A percentile compares a stretch with the other conserved stretches of the same genome.
These are phyloP conservation scores for Penicillium freii DNA, from an alignment of 2,329 filamentous ascomycete genomes.

Conservation along the genomic window DNA sequence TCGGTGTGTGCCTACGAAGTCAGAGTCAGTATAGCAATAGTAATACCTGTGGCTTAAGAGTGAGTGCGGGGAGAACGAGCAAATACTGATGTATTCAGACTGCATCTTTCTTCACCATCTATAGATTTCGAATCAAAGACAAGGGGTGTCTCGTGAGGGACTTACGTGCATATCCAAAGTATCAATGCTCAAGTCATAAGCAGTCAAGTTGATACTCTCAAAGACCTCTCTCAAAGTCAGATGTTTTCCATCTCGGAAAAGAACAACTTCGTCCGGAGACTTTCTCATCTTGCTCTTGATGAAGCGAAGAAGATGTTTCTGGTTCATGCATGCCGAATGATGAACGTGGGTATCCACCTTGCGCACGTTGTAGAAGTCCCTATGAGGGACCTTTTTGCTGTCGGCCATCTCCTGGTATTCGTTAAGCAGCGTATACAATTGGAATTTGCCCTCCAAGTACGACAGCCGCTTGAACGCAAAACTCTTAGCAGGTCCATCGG, in stretches of 20 bases:
- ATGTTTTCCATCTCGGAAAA: conserved; percentile 88
- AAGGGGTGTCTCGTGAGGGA: conserved; percentile 20
- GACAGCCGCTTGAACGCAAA: conserved; percentile 93
- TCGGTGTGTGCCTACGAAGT: conserved; percentile 77
- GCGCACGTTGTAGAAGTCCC: conserved; percentile 98
- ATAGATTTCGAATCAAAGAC: neutral
- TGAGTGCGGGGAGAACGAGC: neutral
- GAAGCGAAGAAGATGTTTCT: conserved; percentile 95
- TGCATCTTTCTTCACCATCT: neutral
- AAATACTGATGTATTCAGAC: neutral
- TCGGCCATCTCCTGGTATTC: conserved; percentile 98
- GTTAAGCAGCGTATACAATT: conserved; percentile 87
- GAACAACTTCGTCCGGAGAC: conserved; percentile 86
- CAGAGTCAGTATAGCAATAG: neutral
- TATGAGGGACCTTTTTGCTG: conserved; percentile 94
- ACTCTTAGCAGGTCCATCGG: conserved; percentile 93
- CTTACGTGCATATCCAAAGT: conserved; percentile 96
- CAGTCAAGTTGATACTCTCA: conserved; percentile 93
- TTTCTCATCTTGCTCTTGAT: conserved; percentile 99
- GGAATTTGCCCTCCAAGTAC: conserved; percentile 96
- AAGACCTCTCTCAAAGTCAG: conserved; percentile 92
- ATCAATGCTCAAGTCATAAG: conserved; percentile 96
- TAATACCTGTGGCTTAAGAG: neutral
- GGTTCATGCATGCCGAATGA: conserved; percentile 99
- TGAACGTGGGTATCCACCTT: conserved; percentile 99